Conservation (phyloP, 371 early-diverging fungal genomes). For the Syncephalastrum contaminatum region DNA sequence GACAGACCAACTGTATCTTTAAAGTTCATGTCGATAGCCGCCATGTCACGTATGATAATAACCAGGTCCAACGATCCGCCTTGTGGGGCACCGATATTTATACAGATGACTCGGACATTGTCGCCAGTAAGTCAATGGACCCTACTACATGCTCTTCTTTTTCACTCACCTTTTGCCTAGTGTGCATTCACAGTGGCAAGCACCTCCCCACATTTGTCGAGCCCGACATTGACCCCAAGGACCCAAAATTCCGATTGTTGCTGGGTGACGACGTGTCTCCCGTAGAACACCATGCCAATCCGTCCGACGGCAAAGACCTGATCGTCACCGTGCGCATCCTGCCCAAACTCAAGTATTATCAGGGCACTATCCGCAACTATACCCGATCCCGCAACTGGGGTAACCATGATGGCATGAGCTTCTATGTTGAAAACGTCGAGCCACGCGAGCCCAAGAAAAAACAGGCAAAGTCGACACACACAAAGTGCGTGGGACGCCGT, state of each 20-base stretch:
- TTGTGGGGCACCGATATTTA: constrained; percentile 90
- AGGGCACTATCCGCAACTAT: constrained; percentile 62
- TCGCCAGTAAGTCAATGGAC: constrained; percentile 59
- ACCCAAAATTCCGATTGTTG: constrained; percentile 29
- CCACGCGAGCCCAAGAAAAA: constrained; percentile 10
- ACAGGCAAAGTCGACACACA: constrained; percentile 8
- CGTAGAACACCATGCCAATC: constrained; percentile 14
- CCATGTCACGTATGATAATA: constrained; percentile 56
- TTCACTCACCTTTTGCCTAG: constrained; percentile 8
- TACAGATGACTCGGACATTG: constrained; percentile 86
- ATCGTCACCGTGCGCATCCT: constrained; percentile 72
- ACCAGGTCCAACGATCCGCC: constrained; percentile 56
- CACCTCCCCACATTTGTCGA: constrained; percentile 27
- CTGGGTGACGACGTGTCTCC: constrained; percentile 21
- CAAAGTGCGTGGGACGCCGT: too few relatives aligned
- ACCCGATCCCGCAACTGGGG: constrained; percentile 70
- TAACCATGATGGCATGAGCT: constrained; percentile 76
- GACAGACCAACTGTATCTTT: constrained; percentile 50
- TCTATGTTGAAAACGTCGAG: constrained; percentile 66
- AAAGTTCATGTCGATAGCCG: constrained; percentile 57
- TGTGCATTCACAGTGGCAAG: constrained; percentile 47
- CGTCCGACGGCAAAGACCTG: constrained; percentile 47
- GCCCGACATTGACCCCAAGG: constrained; percentile 24
- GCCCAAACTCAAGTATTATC: constrained; percentile 70
- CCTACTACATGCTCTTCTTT: not conserved